Base-by-base conservation (phyloP, 108 stramenopile genomes). In the Poteriospumella lacustris region DNA sequence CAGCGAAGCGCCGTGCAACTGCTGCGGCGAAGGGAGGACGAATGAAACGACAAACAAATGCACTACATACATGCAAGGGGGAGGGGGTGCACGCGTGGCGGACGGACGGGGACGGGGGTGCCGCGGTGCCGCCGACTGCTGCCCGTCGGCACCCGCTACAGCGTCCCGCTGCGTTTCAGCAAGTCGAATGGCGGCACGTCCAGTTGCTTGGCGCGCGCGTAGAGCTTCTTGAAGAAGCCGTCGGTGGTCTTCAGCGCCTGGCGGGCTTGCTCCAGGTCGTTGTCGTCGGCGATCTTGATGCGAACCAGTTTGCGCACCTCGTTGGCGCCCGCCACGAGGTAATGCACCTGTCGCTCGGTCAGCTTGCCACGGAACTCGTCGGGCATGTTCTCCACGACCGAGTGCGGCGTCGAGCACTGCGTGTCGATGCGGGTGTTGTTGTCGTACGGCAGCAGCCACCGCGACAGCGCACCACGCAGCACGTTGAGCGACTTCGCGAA, bases 371-470 rank as follows among this genome's bases (percentile, higher is more conserved):
- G 43, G 36, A 73, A 52, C 3, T 42, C 31, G 28, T 73, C 70
- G 26, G 70, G 70, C 70, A 73, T 73, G 47, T 3, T 34, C 42
- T 73, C 44, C 9, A 73, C 12, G 3, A 73, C 70, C 19, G 70
- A 73, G 41, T 56, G 43, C 9, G 47, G 44, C 3, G 44, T 82
- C 1, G 80, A 76, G 40, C 41, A 68, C 56, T 84, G 83, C 33
- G 79, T 78, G 24, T 41, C 79, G 39, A 84, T 79, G 31, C 78
- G 70, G 24, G 83, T 84, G 33, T 84, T 78, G n/a, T 42, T 33
- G 58, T 84, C 80, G 76, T 80, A 84, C 2, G 83, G 83, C 1
- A 84, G 79, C n/a, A 84, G 42, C 83, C 82, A 82, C 24, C 83
- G 78, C 52, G 81, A 82, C 75, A 84, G 82, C 59, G 81, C 68